Evolutionary conservation across 495 filamentous ascomycete genomes (phyloP).

Genomic region (Lasiosphaeriaceae sp.): DNA sequence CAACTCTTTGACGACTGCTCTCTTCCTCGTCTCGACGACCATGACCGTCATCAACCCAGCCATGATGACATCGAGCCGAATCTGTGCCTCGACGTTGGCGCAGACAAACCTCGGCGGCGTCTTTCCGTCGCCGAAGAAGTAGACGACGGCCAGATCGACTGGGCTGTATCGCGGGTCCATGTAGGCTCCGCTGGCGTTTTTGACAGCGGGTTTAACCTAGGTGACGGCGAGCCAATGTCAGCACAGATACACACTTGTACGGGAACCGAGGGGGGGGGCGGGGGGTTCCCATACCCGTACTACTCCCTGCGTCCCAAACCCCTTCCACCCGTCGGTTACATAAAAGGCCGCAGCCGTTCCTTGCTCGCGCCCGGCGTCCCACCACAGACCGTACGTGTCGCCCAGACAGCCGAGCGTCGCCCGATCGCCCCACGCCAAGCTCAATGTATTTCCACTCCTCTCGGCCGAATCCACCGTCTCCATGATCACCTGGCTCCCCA

Average conservation of each 20-base stretch:
- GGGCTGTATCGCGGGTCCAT: neutral
- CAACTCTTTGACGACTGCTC: too few relatives aligned
- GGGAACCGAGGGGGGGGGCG: neutral
- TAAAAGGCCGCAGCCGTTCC: constrained; percentile 3
- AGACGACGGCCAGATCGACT: neutral
- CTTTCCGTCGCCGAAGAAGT: constrained; percentile 5
- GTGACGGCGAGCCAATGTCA: neutral
- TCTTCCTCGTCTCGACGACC: constrained; percentile 2
- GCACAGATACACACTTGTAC: neutral
- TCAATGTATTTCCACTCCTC: neutral
- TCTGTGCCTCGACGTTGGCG: neutral
- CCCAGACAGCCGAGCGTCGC: neutral
- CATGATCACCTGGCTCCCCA: neutral
- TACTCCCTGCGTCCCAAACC: constrained; percentile 3
- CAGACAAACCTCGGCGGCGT: constrained; percentile 6
- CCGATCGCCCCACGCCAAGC: constrained; percentile 1
- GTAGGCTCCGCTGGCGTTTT: neutral
- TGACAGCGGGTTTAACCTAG: neutral
- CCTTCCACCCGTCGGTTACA: neutral
- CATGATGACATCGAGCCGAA: constrained; percentile 5
- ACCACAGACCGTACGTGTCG: constrained; percentile 5
- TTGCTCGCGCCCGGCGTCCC: neutral
- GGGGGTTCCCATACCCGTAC: neutral
- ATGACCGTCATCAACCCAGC: constrained; percentile 6
- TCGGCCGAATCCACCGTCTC: neutral